phyloP scores from a whole-genome alignment of 257 asterid genomes.

The Oldenlandia corymbosa region DNA sequence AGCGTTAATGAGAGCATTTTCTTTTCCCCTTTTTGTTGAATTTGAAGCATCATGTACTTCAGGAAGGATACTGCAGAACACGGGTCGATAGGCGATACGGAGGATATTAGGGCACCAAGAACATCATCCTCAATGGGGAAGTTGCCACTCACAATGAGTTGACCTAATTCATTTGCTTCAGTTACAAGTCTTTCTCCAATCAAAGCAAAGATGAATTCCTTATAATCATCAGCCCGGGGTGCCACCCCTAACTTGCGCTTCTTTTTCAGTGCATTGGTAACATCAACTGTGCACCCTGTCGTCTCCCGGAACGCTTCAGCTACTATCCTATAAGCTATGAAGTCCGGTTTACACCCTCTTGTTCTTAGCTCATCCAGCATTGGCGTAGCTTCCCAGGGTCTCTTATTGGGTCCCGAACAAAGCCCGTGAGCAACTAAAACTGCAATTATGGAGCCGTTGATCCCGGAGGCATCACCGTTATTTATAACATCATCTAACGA shows the following conservation, averaged over 20 bases:
- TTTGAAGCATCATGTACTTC: slow-evolving; percentile 66
- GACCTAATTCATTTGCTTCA: slow-evolving; percentile 73
- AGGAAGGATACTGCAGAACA: slow-evolving; percentile 49
- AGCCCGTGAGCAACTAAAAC: slow-evolving; percentile 65
- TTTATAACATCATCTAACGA: slow-evolving; percentile 53
- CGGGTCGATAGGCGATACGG: slow-evolving; percentile 62
- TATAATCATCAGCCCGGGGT: slow-evolving; percentile 58
- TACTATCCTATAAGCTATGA: slow-evolving; percentile 81
- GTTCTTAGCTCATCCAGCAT: slow-evolving; percentile 65
- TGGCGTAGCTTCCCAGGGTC: slow-evolving; percentile 39
- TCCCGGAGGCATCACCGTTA: slow-evolving; percentile 35
- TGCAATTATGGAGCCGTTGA: slow-evolving; percentile 62
- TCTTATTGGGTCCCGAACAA: slow-evolving; percentile 26
- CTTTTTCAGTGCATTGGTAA: slow-evolving; percentile 58
- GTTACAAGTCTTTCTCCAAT: slow-evolving; percentile 47
- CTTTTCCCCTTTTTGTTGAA: too few relatives aligned
- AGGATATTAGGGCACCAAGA: slow-evolving; percentile 62
- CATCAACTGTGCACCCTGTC: slow-evolving; percentile 49
- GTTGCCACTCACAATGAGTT: slow-evolving; percentile 65
- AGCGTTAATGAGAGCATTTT: too few relatives aligned
- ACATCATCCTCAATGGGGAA: slow-evolving; percentile 75
- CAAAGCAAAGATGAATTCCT: slow-evolving; percentile 49
- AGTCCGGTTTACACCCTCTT: slow-evolving; percentile 81
- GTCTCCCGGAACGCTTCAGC: slow-evolving; percentile 53
- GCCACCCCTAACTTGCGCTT: slow-evolving; percentile 91